A percentile compares a stretch with the other conserved stretches of the same genome.
These are phyloP conservation scores for Mortierella sp. DNA, from an alignment of 371 early-diverging fungal genomes.

Conservation along the genomic window DNA sequence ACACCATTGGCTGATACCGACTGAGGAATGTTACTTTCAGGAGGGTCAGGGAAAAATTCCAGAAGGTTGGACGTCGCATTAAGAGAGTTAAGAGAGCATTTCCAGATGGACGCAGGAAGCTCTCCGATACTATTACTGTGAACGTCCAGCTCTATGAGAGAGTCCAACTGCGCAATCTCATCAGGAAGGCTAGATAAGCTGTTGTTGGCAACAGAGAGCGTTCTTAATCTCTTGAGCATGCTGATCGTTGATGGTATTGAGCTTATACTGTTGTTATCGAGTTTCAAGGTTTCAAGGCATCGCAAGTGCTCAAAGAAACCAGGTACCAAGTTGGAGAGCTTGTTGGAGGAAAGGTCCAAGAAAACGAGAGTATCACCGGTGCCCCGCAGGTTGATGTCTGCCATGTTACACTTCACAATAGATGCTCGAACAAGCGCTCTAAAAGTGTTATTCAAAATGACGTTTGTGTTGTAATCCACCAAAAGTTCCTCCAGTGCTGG, in stretches of 20 bases:
- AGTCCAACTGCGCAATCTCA: slow-evolving; percentile 69
- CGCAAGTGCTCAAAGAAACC: slow-evolving; percentile 70
- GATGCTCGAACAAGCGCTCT: slow-evolving; percentile 61
- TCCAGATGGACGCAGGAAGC: slow-evolving; percentile 89
- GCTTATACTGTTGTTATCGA: slow-evolving; percentile 84
- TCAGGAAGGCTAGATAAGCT: slow-evolving; percentile 70
- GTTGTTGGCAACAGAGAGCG: slow-evolving; percentile 79
- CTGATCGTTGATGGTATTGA: slow-evolving; percentile 76
- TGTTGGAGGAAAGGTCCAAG: slow-evolving; percentile 78
- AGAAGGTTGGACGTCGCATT: slow-evolving; percentile 87
- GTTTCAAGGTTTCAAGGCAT: slow-evolving; percentile 68
- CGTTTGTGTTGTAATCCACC: slow-evolving; percentile 78
- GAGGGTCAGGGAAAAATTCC: slow-evolving; percentile 75
- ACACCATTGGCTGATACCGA: background rate
- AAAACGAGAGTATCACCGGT: slow-evolving; percentile 58
- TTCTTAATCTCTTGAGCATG: slow-evolving; percentile 62
- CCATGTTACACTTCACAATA: slow-evolving; percentile 66
- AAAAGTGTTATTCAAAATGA: slow-evolving; percentile 60
- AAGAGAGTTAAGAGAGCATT: slow-evolving; percentile 73
- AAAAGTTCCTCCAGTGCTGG: slow-evolving; percentile 72
- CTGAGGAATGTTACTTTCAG: slow-evolving; percentile 1
- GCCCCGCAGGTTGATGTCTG: slow-evolving; percentile 60
- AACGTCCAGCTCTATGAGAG: slow-evolving; percentile 68
- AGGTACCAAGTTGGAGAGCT: slow-evolving; percentile 76
- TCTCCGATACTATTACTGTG: slow-evolving; percentile 80